These are phyloP conservation scores for Vitis hybrid DNA, from an alignment of 177 flowering plant species.

Conservation along the genomic window DNA sequence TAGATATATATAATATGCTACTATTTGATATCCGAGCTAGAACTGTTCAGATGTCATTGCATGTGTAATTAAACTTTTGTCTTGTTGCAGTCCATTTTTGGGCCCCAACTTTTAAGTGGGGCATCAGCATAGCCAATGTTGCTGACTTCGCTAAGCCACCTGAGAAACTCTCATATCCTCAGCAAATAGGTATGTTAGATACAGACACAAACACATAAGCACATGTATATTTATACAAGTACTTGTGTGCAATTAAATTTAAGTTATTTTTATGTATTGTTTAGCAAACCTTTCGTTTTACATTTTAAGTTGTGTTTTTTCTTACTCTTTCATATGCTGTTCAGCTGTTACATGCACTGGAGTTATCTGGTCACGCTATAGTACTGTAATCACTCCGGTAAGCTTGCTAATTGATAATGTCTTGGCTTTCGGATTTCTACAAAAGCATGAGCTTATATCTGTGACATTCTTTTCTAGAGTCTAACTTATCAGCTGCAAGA, in stretches of 20 bases:
- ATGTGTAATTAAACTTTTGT: neutral
- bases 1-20: no score
- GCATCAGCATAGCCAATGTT: slow-evolving; percentile 85
- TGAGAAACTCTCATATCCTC: slow-evolving; percentile 83
- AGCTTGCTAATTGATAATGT: slow-evolving; percentile 10
- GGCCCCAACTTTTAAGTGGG: slow-evolving; percentile 99
- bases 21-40: neutral
- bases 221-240: neutral
- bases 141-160: slow-evolving; percentile 90
- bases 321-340: slow-evolving; percentile 8
- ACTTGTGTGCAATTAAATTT: no score
- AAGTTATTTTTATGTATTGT: no score
- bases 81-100: slow-evolving; percentile 82
- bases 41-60: neutral
- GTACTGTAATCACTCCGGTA: slow-evolving; percentile 80
- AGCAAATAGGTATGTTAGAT: slow-evolving; percentile 60
- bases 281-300: no score
- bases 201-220: neutral
- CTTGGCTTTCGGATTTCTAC: neutral
- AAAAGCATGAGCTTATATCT: no score
- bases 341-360: slow-evolving; percentile 73
- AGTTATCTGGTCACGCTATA: slow-evolving; percentile 81
- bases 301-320: neutral
- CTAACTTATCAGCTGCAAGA: no score
- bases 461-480: no score